Percentiles rank a stretch among this genome's conserved stretches.
Evolutionary conservation across 495 filamentous ascomycete genomes (phyloP).

Genomic region (Mycothermus thermophilus): DNA sequence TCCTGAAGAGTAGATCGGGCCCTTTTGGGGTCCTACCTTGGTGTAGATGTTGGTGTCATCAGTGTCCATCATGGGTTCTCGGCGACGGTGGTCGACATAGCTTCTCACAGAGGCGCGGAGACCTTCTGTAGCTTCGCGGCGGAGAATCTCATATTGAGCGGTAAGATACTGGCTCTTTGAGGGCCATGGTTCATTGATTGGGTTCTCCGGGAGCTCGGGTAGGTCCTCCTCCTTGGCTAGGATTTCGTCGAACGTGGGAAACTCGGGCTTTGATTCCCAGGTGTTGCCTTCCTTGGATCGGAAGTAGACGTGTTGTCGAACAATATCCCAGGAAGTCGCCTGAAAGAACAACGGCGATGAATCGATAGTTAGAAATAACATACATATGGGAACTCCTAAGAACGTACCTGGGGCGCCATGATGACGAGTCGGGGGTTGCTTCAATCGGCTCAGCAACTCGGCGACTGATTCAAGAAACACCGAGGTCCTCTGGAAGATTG

Average conservation of each 20-base stretch:
- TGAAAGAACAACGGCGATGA: too few relatives aligned
- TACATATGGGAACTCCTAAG: too few relatives aligned
- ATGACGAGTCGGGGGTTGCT: too few relatives aligned
- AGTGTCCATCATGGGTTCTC: conserved; percentile 37
- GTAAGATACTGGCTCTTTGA: conserved; percentile 42
- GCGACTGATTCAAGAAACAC: too few relatives aligned
- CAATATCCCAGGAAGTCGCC: too few relatives aligned
- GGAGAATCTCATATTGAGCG: conserved; percentile 51
- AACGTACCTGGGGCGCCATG: too few relatives aligned
- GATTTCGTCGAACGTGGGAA: conserved; percentile 28
- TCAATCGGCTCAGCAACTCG: too few relatives aligned
- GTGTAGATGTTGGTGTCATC: conserved; percentile 56
- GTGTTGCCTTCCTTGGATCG: conserved; percentile 9
- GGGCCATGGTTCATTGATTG: conserved; percentile 23
- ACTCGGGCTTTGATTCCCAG: conserved; percentile 33
- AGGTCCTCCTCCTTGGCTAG: conserved; percentile 22
- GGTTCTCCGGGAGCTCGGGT: conserved; percentile 24
- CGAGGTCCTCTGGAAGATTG: too few relatives aligned
- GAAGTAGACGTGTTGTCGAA: conserved; percentile 18
- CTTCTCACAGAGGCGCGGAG: conserved; percentile 43
- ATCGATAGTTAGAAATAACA: too few relatives aligned
- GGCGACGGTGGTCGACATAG: conserved; percentile 24
- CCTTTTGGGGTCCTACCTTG: conserved; percentile 35
- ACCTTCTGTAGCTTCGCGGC: conserved; percentile 47
- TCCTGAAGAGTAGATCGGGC: not conserved